Base-by-base conservation (phyloP, 352 stramenopile genomes). In the Pythium phragmitis region DNA sequence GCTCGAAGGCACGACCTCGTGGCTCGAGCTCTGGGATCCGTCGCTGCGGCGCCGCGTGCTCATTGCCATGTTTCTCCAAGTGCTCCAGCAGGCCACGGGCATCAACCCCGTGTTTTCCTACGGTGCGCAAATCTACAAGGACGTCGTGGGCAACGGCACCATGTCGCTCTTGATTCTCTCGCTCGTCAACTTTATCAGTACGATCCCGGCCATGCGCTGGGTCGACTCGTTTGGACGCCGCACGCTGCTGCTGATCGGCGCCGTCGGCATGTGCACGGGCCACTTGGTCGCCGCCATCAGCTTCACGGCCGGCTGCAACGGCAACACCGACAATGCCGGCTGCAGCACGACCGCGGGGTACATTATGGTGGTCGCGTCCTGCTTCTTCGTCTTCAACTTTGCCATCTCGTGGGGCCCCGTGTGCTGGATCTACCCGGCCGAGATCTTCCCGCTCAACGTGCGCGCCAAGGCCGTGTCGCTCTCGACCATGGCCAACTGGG, bases 391-490 rank as follows among this genome's bases (percentile, higher is more conserved):
- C 14, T 56, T 55, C 57, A 59, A 59, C 52, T 59, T 59, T 14
- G 52, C 52, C 37, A 59, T 59, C 36, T 59, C 52, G 52, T 59
- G 52, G 52, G 52, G 52, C 12, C 52, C 52, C 41, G 52, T 59
- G 17, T 59, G 52, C 52, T 59, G 52, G 52, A 59, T 59, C 52
- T 59, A 59, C 52, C 52, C 52, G 52, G 52, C 52, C 52, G 52
- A 59, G 52, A 63, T 84, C 59, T 87, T 86, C 60, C 71, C 75
- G 21, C 56, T 88, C 52, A 61, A 72, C 59, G 60, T 75, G 13
- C 77, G 79, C 33, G 70, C 71, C 46, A 75, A 68, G 30, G 77
- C 75, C 8, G 67, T 84, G 21, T 76, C 77, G 12, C 51, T 68
- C 34, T 67, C 60, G 49, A 67, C 60, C 34, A 67, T 67, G 60